Evolutionary conservation across 129 eudicot genomes (phyloP).

Genomic region (Escallonia rubra): DNA sequence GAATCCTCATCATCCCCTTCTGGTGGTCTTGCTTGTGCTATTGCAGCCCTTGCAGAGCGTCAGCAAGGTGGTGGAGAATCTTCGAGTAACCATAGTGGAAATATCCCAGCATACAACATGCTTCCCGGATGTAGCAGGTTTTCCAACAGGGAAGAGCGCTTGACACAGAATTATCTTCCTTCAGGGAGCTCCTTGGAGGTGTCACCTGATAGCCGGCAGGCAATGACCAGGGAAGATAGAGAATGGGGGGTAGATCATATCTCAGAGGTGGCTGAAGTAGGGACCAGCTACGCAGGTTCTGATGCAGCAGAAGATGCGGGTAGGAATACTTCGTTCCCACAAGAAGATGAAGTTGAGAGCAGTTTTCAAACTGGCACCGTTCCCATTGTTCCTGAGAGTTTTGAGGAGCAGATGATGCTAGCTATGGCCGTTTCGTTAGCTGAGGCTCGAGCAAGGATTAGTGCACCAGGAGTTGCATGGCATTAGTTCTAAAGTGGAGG

Average conservation of each 20-base stretch:
- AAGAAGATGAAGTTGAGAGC: constrained; percentile 31
- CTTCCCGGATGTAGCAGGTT: constrained; percentile 36
- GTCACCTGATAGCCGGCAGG: constrained; percentile 36
- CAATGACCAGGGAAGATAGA: constrained; percentile 28
- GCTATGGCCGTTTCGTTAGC: constrained; percentile 97
- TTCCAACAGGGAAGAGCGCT: constrained; percentile 13
- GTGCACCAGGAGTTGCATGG: constrained; percentile 78
- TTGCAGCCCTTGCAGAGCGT: constrained; percentile 83
- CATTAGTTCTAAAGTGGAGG: constrained; percentile 36
- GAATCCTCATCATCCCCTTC: constrained; percentile 70
- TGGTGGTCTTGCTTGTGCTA: constrained; percentile 88
- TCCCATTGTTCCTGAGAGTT: constrained; percentile 68
- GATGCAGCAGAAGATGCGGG: constrained; percentile 20
- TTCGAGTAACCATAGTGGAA: constrained; percentile 30
- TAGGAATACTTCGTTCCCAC: constrained; percentile 10
- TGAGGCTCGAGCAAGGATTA: constrained; percentile 67
- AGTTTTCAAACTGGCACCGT: constrained; percentile 26
- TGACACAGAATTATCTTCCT: constrained; percentile 13
- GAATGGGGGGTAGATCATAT: constrained; percentile 32
- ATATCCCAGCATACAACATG: constrained; percentile 28
- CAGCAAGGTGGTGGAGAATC: constrained; percentile 63
- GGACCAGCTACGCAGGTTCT: constrained; percentile 31
- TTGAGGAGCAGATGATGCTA: constrained; percentile 95
- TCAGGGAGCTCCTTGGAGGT: constrained; percentile 29
- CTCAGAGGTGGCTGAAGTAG: constrained; percentile 37